Percentiles rank a stretch among this genome's conserved stretches.
Evolutionary conservation across 2,329 filamentous ascomycete genomes (phyloP).

Genomic region (Chalaropsis thielavioides): DNA sequence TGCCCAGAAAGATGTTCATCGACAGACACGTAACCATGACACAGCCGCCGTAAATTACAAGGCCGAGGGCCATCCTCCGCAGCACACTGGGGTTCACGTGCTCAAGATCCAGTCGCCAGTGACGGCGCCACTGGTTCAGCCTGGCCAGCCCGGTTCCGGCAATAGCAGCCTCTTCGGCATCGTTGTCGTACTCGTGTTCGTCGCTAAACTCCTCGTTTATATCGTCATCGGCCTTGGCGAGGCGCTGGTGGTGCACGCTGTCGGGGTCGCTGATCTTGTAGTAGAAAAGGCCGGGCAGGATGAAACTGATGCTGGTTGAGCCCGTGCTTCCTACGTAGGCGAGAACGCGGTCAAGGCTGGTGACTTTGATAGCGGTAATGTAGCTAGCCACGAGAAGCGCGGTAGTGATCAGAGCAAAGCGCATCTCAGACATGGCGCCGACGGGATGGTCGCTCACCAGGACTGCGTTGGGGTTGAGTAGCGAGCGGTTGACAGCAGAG

Average conservation of each 20-base stretch:
- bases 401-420: constrained; percentile 82
- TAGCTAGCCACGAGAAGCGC: constrained; percentile 74
- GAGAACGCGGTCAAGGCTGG: constrained; percentile 75
- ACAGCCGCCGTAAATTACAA: constrained; percentile 69
- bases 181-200: constrained; percentile 30
- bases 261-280: constrained; percentile 95
- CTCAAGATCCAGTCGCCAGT: constrained; percentile 46
- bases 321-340: constrained; percentile 93
- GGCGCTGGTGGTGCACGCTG: constrained; percentile 67
- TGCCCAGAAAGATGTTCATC: constrained; percentile 47
- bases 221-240: constrained; percentile 85
- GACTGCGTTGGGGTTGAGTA: constrained; percentile 29
- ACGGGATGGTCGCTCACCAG: constrained; percentile 33
- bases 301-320: constrained; percentile 91
- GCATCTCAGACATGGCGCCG: constrained; percentile 46
- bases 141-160: constrained; percentile 26
- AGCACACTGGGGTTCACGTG: constrained; percentile 51
- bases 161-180: neutral
- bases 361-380: constrained; percentile 77
- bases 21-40: constrained; percentile 83
- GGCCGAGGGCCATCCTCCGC: constrained; percentile 55
- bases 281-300: constrained; percentile 89
- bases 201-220: constrained; percentile 46
- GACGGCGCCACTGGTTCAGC: constrained; percentile 31
- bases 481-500: constrained; percentile 30